phyloP scores from a whole-genome alignment of 345 rosid genomes.

The Anacardium occidentale region DNA sequence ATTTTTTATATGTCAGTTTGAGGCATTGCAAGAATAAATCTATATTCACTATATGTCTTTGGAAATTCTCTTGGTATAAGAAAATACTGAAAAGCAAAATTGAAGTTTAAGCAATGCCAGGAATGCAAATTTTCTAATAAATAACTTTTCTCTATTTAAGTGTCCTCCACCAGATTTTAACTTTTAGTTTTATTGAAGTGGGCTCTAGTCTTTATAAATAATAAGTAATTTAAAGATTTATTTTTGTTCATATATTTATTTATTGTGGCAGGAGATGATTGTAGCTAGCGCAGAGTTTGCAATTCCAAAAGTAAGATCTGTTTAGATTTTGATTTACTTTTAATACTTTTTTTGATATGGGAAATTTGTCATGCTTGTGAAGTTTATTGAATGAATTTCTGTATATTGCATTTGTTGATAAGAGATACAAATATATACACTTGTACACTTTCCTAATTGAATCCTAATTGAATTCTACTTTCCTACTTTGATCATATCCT shows the following conservation, averaged over 20 bases:
- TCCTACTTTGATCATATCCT: too few species aligned
- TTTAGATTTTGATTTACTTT: constrained; percentile 11
- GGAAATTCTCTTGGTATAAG: background rate
- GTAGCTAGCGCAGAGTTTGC: constrained; percentile 66
- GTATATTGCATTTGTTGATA: too few species aligned
- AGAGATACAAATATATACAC: too few species aligned
- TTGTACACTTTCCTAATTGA: too few species aligned
- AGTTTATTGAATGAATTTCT: too few species aligned
- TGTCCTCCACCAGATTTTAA: background rate
- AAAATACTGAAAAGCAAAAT: background rate
- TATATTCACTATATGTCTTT: background rate
- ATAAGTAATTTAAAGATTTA: background rate
- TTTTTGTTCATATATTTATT: constrained; percentile 13
- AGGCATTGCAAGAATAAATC: background rate
- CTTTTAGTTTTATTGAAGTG: background rate
- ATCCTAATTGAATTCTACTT: too few species aligned
- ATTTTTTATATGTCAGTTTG: background rate
- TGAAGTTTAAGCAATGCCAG: background rate
- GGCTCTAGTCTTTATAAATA: background rate
- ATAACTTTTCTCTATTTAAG: background rate
- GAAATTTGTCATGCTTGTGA: constrained; percentile 17
- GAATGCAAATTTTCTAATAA: background rate
- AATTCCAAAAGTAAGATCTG: constrained; percentile 49
- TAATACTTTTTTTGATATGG: background rate
- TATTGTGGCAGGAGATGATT: constrained; percentile 75